Base-by-base conservation (phyloP, 768 basidiomycete genomes). In the Agaricus sinodeliciosus region DNA sequence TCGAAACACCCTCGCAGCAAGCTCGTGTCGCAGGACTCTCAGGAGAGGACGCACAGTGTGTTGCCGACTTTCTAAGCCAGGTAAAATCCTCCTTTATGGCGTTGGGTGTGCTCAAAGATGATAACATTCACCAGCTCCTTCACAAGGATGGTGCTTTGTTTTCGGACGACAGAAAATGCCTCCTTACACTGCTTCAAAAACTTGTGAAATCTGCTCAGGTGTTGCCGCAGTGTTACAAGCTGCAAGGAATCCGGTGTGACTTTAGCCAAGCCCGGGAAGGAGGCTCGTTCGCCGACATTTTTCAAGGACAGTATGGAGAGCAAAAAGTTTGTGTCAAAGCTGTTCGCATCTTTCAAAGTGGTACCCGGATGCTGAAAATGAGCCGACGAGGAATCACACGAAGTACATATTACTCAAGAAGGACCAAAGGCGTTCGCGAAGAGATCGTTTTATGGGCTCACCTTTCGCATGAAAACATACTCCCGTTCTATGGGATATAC, bases 361-460 rank as follows among this genome's bases (percentile, higher is more conserved):
- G 22, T 22, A 18, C 19, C 18, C 19, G 25, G 11, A 27, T 44
- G 9, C 12, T 39, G 43, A 26, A 34, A 9, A 43, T 52, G 13
- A 52, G 49, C 8, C 13, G 42, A 35, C 19, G 6, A 5, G 6
- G n/a, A 18, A 34, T 16, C 27, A n/a, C 8, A 18, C 28, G 18
- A 40, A 18, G 5, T 15, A 22, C 4, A 6, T 41, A 9, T 13
- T 35, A 25, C 12, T 9, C 35, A 44, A 16, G 19, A 28, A 15
- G 26, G 4, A 48, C 28, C 8, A 9, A 9, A 52, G 51, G 43
- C 22, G 9, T 31, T 37, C 13, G 43, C 18, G 12, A 37, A 9
- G 72, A 73, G 42, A 65, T 67, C 11, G 57, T 67, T 19, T 35
- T 66, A 39, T 73, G 70, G 71, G 59, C 59, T 3, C 62, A 68